A percentile compares a stretch with the other conserved stretches of the same genome.
These are phyloP conservation scores for Fusarium sp. DNA, from an alignment of 2,329 filamentous ascomycete species.

Conservation along the genomic window DNA sequence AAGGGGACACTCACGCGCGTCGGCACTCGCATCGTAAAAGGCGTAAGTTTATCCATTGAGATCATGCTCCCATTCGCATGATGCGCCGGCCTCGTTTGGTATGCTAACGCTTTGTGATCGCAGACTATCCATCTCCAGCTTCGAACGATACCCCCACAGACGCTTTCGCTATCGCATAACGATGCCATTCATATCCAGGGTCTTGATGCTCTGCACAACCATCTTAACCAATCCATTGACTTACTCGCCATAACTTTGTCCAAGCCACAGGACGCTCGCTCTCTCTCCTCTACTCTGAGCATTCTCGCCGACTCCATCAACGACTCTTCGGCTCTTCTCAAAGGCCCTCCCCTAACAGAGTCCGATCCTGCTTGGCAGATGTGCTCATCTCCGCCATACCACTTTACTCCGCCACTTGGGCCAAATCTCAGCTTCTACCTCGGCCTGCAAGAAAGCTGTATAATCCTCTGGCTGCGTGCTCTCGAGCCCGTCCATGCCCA, in stretches of 20 bases:
- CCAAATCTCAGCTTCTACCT: conserved; percentile 79
- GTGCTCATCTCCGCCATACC: conserved; percentile 55
- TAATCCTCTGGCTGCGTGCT: conserved; percentile 76
- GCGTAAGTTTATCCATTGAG: conserved; percentile 63
- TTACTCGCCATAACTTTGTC: conserved; percentile 81
- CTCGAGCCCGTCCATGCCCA: conserved; percentile 74
- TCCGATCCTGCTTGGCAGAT: conserved; percentile 58
- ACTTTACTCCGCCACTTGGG: conserved; percentile 60
- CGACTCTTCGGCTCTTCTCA: conserved; percentile 63
- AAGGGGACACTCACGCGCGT: conserved; percentile 93
- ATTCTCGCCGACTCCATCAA: conserved; percentile 65
- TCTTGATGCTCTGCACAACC: conserved; percentile 76
- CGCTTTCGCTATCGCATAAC: conserved; percentile 60
- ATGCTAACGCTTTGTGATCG: conserved; percentile 8
- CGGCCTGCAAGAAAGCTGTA: conserved; percentile 73
- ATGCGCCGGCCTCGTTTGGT: conserved; percentile 5
- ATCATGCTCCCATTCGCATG: conserved; percentile 36
- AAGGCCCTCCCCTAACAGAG: conserved; percentile 61
- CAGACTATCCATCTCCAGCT: conserved; percentile 83
- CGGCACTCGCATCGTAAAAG: conserved; percentile 91
- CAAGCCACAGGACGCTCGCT: conserved; percentile 65
- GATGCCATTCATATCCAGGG: conserved; percentile 72
- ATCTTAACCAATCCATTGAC: conserved; percentile 85
- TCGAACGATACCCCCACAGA: conserved; percentile 69
- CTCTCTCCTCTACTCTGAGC: conserved; percentile 66